These are phyloP conservation scores for Polygonum aviculare DNA, from an alignment of 148 eudicot genomes.

Conservation along the genomic window DNA sequence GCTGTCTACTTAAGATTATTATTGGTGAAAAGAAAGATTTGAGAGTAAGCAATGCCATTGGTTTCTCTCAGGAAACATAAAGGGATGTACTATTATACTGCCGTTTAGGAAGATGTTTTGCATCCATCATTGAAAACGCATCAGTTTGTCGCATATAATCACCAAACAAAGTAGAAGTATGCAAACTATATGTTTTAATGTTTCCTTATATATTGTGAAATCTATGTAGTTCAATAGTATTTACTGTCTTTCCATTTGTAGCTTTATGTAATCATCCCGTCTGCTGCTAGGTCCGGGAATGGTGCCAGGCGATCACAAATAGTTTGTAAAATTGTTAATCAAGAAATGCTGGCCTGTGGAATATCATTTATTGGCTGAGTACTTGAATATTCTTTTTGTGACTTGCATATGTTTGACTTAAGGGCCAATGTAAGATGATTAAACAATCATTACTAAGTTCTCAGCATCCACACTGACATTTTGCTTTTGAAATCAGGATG, in stretches of 20 bases:
- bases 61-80: background rate
- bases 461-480: background rate
- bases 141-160: background rate
- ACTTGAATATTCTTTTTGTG: background rate
- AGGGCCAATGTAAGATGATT: background rate
- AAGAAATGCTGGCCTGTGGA: background rate
- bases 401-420: background rate
- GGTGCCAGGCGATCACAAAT: background rate
- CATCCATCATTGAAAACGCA: background rate
- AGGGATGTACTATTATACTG: background rate
- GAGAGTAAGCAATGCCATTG: background rate
- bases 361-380: background rate
- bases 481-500: conserved; percentile 1
- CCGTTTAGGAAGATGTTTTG: background rate
- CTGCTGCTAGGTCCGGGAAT: no score
- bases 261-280: background rate
- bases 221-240: background rate
- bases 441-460: background rate
- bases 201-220: background rate
- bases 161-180: background rate
- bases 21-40: background rate
- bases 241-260: background rate
- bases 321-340: background rate
- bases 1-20: background rate
- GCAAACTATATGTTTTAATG: background rate